Evolutionary conservation across 2,329 filamentous ascomycete species (phyloP), one percentile per base, ranked within the genome.

Genomic region (Pseudogymnoascus sp.): DNA sequence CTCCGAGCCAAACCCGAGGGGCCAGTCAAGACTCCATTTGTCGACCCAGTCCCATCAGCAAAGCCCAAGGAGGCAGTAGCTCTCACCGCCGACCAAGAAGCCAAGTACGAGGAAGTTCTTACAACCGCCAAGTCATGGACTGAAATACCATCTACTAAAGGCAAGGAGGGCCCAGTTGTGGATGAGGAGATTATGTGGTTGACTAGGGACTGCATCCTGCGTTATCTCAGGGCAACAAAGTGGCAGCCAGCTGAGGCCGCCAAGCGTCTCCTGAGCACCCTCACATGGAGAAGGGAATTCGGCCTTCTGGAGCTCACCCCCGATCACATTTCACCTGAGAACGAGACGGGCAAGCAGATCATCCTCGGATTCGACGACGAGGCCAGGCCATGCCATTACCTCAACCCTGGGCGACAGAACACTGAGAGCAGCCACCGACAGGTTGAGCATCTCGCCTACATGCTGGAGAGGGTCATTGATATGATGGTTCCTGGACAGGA

Each of bases 301-400:
- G 92, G 91, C 59, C 81, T 96, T 63, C 86, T 84, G 62, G 73
- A 77, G 63, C 84, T 92, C 72, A 93, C 91, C 0, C 81, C 89
- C 8, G 93, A 97, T 7, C 89, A 96, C 77, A 93, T 97, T 71
- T 91, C 89, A 0, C 86, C 90, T 11, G 95, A 99, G 80, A 96
- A 97, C 75, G 92, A 93, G 78, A 97, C 93, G 8, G 95, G 95
- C 68, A 99, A 99, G 80, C 93, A 97, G 76, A 82, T 96, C 64
- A 82, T 96, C 64, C 76, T 95, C 18, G 95, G 95, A 43, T 99
- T 87, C 76, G 95, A 99, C 78, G 90, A 88, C 64, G 80, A 91
- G 65, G 89, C 84, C 60, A 83, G 93, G n/a, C 91, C 93, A 1
- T 97, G 93, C 75, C 85, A 95, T 71, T 97, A 97, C 77, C 84